phyloP scores from a whole-genome alignment of 2,329 filamentous ascomycete genomes.

The Chaetothyriales sp. region DNA sequence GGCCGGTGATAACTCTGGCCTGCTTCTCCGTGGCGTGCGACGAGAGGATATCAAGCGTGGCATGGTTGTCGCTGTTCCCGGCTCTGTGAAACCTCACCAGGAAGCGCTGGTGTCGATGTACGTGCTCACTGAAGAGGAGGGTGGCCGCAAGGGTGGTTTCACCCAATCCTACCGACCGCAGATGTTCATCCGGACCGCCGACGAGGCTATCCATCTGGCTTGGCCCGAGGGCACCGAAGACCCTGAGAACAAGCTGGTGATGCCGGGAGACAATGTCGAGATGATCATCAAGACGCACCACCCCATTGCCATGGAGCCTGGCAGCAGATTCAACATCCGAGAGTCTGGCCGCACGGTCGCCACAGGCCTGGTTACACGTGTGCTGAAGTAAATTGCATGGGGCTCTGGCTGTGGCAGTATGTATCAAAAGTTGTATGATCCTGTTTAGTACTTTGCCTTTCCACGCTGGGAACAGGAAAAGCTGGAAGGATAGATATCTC shows the following conservation, averaged over 20 bases:
- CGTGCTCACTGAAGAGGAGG: conserved; percentile 93
- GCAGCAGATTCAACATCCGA: conserved; percentile 95
- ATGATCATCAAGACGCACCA: conserved; percentile 79
- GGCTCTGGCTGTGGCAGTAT: not conserved
- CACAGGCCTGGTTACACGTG: conserved; percentile 66
- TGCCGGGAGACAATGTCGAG: conserved; percentile 98
- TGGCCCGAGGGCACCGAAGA: conserved; percentile 78
- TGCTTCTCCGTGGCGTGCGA: conserved; percentile 87
- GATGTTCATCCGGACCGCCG: conserved; percentile 85
- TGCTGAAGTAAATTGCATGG: conserved; percentile 33
- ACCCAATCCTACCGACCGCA: conserved; percentile 92
- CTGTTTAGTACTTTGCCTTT: not conserved
- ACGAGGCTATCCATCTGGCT: conserved; percentile 57
- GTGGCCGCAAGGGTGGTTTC: conserved; percentile 93
- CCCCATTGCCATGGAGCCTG: conserved; percentile 74
- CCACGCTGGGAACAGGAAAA: not conserved
- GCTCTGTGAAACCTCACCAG: conserved; percentile 68
- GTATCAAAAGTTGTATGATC: not conserved
- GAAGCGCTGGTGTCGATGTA: conserved; percentile 95
- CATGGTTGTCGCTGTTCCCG: conserved; percentile 82
- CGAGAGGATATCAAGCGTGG: conserved; percentile 88
- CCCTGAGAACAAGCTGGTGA: conserved; percentile 58
- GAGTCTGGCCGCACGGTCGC: conserved; percentile 86
- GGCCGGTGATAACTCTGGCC: conserved; percentile 95
- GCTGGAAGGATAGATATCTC: not conserved